Evolutionary conservation across 2,329 filamentous ascomycete genomes (phyloP), one percentile per base, ranked within the genome.

Genomic region (Aureobasidium uvarum): DNA sequence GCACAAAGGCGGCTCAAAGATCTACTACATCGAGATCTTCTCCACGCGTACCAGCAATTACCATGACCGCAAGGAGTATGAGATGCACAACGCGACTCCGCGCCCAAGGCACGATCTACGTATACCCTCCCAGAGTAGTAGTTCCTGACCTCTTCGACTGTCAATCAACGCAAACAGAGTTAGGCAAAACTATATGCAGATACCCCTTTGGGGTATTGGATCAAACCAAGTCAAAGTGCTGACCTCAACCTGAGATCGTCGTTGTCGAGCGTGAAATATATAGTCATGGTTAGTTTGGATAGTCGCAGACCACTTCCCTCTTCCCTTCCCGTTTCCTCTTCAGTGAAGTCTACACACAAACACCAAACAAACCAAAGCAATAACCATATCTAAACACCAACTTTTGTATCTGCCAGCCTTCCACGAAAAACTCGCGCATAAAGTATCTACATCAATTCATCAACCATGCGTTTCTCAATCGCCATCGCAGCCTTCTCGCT

Each of bases 211-310:
- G 28, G 50, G 28, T 36, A 52, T 52, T 6, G 50, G 50, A 52
- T 52, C 7, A n/a, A 5, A 6, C 3, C 6, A 31, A 31, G 6
- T 31, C 5, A 31, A 20, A 13, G 1, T 36, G 50, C 31, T 52
- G 50, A 52, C 50, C 50, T 52, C 50, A 52, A 33, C 18, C 50
- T 36, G 28, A 52, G 50, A 52, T 52, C 50, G 31, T 52, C 48
- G 18, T n/a, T 20, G 8, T 33, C 16, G 28, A 3, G 16, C 18
- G 23, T 13, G 18, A 14, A 16, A 48, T 25, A 28, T 48, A 48
- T 28, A 51, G 16, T 18, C 46, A 51, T 14, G 43, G 41, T 13
- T 3, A 36, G 41, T 13, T 25, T 25, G 20, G 43, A 18, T 18
- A 5, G 43, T 14, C 23, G 20, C 43, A 11, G 13, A 46, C 10